These are phyloP conservation scores for Saccharomycopsis sp. DNA, from an alignment of 805 yeast genomes.

Conservation along the genomic window DNA sequence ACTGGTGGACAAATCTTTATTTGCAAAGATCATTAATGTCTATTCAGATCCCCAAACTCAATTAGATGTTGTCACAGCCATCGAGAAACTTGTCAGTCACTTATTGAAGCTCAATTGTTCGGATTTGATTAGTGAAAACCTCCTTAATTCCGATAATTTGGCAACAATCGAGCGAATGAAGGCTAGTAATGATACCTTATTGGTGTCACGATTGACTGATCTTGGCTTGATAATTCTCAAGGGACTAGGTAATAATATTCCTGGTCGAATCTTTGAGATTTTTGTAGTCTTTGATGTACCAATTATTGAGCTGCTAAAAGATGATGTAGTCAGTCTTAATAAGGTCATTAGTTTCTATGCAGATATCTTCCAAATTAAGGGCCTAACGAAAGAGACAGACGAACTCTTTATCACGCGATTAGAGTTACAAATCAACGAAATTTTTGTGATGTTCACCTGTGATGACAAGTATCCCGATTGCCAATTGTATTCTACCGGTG, in stretches of 20 bases:
- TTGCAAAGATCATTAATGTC: neutral
- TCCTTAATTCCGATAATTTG: neutral
- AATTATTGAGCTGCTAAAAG: neutral
- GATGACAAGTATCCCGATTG: neutral
- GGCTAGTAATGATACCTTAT: neutral
- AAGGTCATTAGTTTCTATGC: neutral
- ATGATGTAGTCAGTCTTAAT: neutral
- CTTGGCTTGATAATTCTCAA: neutral
- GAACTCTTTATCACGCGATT: neutral
- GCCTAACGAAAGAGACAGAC: neutral
- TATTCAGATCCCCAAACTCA: constrained; percentile 1
- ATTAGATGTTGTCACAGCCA: constrained; percentile 1
- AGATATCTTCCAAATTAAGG: neutral
- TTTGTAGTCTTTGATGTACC: neutral
- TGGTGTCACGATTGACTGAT: neutral
- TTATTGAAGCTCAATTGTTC: neutral
- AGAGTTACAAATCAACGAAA: neutral
- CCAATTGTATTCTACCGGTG: neutral
- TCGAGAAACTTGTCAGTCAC: constrained; percentile 12
- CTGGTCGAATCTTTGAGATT: neutral
- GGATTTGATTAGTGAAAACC: neutral
- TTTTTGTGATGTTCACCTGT: neutral
- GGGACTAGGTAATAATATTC: neutral
- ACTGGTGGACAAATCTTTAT: neutral
- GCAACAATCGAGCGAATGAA: neutral